phyloP scores from a whole-genome alignment of 805 yeast genomes.

The Priceomyces carsonii region DNA sequence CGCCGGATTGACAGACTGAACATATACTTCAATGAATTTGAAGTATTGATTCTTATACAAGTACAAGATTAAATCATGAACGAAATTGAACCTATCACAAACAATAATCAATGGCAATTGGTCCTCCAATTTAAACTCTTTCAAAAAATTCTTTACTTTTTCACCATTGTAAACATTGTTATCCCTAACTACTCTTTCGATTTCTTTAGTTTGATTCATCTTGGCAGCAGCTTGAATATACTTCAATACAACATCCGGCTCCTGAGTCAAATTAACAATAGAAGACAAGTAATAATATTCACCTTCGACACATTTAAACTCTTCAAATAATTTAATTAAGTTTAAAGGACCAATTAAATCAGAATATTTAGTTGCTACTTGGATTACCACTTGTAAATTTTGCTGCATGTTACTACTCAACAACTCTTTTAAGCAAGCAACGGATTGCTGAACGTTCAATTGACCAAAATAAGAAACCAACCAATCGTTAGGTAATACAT shows the following conservation, averaged over 20 bases:
- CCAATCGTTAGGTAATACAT: conserved; percentile 89
- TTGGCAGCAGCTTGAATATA: conserved; percentile 93
- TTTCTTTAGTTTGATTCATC: conserved; percentile 87
- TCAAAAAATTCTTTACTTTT: conserved; percentile 94
- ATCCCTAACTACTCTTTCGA: conserved; percentile 93
- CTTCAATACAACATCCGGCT: conserved; percentile 92
- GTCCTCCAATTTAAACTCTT: conserved; percentile 90
- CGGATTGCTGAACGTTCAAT: conserved; percentile 89
- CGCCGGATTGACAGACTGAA: conserved; percentile 95
- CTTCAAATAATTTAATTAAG: conserved; percentile 89
- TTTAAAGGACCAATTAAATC: conserved; percentile 87
- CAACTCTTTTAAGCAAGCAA: conserved; percentile 84
- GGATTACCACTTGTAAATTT: conserved; percentile 90
- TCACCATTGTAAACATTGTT: conserved; percentile 95
- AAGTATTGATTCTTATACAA: conserved; percentile 93
- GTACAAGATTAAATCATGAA: conserved; percentile 90
- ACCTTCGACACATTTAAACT: conserved; percentile 89
- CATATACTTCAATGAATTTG: conserved; percentile 96
- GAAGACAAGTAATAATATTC: conserved; percentile 91
- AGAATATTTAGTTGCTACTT: conserved; percentile 94
- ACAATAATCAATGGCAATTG: conserved; percentile 96
- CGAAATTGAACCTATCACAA: conserved; percentile 87
- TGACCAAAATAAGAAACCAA: conserved; percentile 89
- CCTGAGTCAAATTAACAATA: conserved; percentile 90
- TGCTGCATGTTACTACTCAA: conserved; percentile 74